These are phyloP conservation scores for Penicillium ucsense DNA, from an alignment of 495 filamentous ascomycete species.

Conservation along the genomic window DNA sequence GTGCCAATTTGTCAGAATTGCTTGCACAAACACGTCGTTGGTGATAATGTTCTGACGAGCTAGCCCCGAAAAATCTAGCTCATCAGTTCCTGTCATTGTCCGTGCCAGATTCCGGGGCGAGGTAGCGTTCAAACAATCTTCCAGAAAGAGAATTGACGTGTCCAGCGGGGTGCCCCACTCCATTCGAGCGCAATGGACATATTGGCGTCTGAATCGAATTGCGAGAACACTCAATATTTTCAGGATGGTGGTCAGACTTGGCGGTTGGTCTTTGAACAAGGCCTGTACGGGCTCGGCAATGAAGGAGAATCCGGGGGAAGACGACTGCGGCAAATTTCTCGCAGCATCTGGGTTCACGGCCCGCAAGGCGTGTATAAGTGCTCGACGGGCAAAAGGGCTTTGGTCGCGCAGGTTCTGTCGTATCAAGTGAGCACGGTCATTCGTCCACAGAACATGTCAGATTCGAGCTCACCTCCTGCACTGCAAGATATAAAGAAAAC, in stretches of 20 bases:
- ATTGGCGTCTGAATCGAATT: conserved; percentile 26
- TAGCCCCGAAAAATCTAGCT: conserved; percentile 20
- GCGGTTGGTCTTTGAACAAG: conserved; percentile 23
- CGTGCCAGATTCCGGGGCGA: conserved; percentile 24
- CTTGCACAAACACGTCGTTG: conserved; percentile 9
- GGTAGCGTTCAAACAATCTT: conserved; percentile 21
- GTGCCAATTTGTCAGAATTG: conserved; percentile 21
- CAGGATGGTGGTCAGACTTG: conserved; percentile 22
- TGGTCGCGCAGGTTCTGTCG: conserved; percentile 23
- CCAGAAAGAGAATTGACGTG: conserved; percentile 22
- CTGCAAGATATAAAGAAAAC: conserved; percentile 21
- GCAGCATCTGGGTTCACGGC: conserved; percentile 12
- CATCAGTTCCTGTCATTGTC: conserved; percentile 19
- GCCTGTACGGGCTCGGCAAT: conserved; percentile 30
- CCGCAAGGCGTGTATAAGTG: conserved; percentile 19
- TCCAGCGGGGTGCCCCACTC: conserved; percentile 26
- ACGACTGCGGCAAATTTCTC: conserved; percentile 3
- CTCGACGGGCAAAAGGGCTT: conserved; percentile 35
- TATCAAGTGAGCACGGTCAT: neutral
- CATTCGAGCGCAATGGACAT: conserved; percentile 26
- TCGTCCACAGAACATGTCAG: neutral
- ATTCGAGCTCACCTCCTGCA: conserved; percentile 23
- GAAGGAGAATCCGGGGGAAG: conserved; percentile 25
- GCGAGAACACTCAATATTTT: conserved; percentile 28
- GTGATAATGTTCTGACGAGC: conserved; percentile 13